Evolutionary conservation across 768 basidiomycete species (phyloP), one percentile per base, ranked within the genome.

Genomic region (Gyrodon lividus): DNA sequence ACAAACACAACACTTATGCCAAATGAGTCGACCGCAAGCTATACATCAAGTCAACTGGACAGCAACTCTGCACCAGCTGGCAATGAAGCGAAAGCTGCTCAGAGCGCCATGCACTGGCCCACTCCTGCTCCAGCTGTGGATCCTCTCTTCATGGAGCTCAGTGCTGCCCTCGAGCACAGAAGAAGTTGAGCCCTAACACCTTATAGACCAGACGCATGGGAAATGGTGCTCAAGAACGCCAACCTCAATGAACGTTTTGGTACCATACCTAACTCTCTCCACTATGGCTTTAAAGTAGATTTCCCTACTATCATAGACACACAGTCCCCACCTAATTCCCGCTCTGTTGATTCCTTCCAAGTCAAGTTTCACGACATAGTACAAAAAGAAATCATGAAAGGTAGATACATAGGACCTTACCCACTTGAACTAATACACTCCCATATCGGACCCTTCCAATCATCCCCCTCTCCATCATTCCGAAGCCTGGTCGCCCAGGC

Each of bases 371-470:
- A 48, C 2, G 28, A 43, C 5, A 48, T 51, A 2, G 5, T 56
- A 8, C 8, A 26, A 9, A 34, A 39, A 14, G 50, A 56, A 39
- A 8, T 51, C n/a, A 7, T 1, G 5, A 56, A 33, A 37, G 48
- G 57, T 14, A 54, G 60, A n/a, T 64, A 61, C 42, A 14, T 64
- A 10, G 58, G 62, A 1, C 62, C 54, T 0, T 47, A 54, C 28
- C 33, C 53, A 0, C 41, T 42, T 1, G 2, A 16, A 13, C 23
- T n/a, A 1, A 34, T 61, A 6, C 46, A 52, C 43, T 13, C 2
- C 1, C 26, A 50, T 4, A 49, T 64, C 5, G 57, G 62, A 14
- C 60, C 53, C 23, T 61, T 58, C 42, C 59, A 63, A 37, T 47
- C 57, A 0, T 60, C 61, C 14, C 61, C 57, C 3, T 37, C 3